These are phyloP conservation scores for Trebouxiophyceae sp. DNA, from an alignment of 163 green algal species.

Conservation along the genomic window DNA sequence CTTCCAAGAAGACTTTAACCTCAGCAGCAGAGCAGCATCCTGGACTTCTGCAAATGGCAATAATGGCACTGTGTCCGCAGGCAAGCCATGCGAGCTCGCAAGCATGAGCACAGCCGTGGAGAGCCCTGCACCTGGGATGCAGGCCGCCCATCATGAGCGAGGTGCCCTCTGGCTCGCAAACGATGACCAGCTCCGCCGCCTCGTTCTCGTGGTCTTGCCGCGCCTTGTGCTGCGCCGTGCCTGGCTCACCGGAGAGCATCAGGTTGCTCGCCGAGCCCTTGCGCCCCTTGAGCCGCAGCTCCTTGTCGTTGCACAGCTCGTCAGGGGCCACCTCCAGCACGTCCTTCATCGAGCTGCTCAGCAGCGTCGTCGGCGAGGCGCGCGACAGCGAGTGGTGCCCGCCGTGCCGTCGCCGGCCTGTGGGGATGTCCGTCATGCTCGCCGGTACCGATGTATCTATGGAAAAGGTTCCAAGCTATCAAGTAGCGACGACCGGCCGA, in stretches of 20 bases:
- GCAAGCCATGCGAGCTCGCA: too few relatives aligned
- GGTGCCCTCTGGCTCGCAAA: slow-evolving; percentile 86
- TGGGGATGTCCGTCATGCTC: too few relatives aligned
- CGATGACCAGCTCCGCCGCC: slow-evolving; percentile 66
- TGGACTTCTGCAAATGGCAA: too few relatives aligned
- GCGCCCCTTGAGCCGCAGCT: not conserved
- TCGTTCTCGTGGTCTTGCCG: slow-evolving; percentile 47
- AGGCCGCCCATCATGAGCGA: slow-evolving; percentile 90
- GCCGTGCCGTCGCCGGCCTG: too few relatives aligned
- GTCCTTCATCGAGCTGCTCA: not conserved
- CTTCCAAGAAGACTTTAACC: too few relatives aligned
- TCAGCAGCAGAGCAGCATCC: too few relatives aligned
- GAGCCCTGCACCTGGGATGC: slow-evolving; percentile 69
- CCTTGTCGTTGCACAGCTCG: not conserved
- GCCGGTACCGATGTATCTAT: too few relatives aligned
- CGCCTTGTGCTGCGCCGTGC: not conserved
- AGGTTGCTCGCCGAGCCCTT: not conserved
- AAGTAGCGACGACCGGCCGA: too few relatives aligned
- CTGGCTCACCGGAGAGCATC: not conserved
- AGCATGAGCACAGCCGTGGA: too few relatives aligned
- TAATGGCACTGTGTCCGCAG: too few relatives aligned
- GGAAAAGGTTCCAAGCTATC: too few relatives aligned
- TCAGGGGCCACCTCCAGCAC: not conserved
- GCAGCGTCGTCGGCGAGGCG: not conserved
- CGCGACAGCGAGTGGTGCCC: too few relatives aligned